Percentiles rank a stretch among this genome's conserved stretches.
Evolutionary conservation across 352 stramenopile species (phyloP).

Genomic region (Phytophthora rubi): DNA sequence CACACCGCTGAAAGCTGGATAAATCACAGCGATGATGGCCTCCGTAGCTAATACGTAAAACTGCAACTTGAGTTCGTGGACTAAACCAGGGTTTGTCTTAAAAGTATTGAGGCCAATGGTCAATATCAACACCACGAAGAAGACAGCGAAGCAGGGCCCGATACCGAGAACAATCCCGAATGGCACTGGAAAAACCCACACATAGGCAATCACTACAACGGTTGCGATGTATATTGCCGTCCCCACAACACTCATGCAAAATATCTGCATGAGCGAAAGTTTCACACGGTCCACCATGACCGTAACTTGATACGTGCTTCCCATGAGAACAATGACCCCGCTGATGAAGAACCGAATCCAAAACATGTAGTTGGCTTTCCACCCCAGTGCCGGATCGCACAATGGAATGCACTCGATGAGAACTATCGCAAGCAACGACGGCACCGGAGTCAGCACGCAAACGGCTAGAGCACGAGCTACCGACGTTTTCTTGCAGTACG

Average conservation of each 20-base stretch:
- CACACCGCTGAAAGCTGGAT: slow-evolving; percentile 22
- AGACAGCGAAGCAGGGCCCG: slow-evolving; percentile 17
- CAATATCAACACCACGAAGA: slow-evolving; percentile 12
- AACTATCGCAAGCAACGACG: slow-evolving; percentile 10
- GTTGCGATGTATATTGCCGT: slow-evolving; percentile 24
- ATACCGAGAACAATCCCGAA: slow-evolving; percentile 37
- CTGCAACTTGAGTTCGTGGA: slow-evolving; percentile 14
- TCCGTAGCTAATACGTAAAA: slow-evolving; percentile 22
- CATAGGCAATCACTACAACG: slow-evolving; percentile 19
- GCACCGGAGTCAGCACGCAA: slow-evolving; percentile 25
- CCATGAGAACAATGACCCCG: slow-evolving; percentile 11
- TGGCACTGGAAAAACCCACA: slow-evolving; percentile 47
- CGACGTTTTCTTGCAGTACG: slow-evolving; percentile 33
- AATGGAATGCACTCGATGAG: slow-evolving; percentile 26
- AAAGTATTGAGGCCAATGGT: slow-evolving; percentile 20
- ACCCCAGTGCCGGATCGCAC: slow-evolving; percentile 12
- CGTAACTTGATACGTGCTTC: slow-evolving; percentile 16
- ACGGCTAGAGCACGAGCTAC: slow-evolving; percentile 2
- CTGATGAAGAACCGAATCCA: slow-evolving; percentile 30
- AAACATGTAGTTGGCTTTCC: slow-evolving; percentile 33
- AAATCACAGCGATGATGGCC: slow-evolving; percentile 23
- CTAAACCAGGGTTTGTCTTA: slow-evolving; percentile 4
- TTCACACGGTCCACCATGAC: slow-evolving; percentile 17
- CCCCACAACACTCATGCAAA: slow-evolving; percentile 7
- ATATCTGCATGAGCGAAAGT: slow-evolving; percentile 10